Base-by-base conservation (phyloP, 768 basidiomycete species). In the Tylopilus plumbeoviolaceoides region DNA sequence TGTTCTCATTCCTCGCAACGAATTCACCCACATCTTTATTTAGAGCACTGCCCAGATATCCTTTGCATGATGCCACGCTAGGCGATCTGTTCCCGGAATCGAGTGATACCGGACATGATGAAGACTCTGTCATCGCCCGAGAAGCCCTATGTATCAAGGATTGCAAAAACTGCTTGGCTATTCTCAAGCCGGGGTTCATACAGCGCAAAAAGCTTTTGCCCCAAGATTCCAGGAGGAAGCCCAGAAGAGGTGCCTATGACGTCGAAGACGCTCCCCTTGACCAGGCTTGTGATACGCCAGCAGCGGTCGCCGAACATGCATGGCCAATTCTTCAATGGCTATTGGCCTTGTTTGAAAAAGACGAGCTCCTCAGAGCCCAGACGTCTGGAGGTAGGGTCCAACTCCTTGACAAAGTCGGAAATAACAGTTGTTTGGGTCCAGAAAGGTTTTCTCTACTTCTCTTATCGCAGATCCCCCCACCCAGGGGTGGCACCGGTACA, bases 291-390 rank as follows among this genome's bases (percentile, higher is more conserved):
- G 47, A n/a, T n/a, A 48, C 48, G 4, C 65, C 65, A 20, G 51
- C 59, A 43, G 62, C 76, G 11, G 77, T 90, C 21, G 81, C 79
- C 21, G 75, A 79, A 44, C 72, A 83, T 55, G 82, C 87, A 5
- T 91, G 89, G 89, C 76, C 79, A 28, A 63, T 84, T 39, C 74
- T 91, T n/a, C 79, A 82, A 20, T 90, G 85, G 84, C 58, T 90
- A 0, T 49, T 91, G 11, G 63, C 70, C 20, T 58, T 90, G 18
- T 88, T 89, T 57, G 87, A 91, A 62, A 78, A 77, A 57, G 87
- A 90, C 54, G 82, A 89, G 59, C 55, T 59, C 10, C 53, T 68
- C 45, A 60, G 62, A 9, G 68, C 70, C 51, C 62, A 63, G 40
- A 56, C 58, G 15, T 65, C 68, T 52, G 73, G 72, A 47, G 62